phyloP scores from a whole-genome alignment of 345 rosid species.

The Nephelium lappaceum region DNA sequence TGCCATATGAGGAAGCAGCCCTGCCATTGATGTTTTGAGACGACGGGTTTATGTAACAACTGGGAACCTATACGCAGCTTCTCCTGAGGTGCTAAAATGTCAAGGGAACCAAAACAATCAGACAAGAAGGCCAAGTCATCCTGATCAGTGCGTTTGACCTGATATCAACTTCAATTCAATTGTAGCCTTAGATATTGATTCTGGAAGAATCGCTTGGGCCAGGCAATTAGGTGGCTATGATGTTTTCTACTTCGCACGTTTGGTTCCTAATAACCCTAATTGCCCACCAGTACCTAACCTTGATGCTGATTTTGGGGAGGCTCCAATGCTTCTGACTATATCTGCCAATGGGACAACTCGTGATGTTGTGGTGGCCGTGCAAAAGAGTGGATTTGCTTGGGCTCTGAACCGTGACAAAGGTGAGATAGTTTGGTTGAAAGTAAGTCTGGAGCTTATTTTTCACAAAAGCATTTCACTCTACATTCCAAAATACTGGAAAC shows the following conservation, averaged over 20 bases:
- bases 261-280: conserved; percentile 45
- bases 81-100: conserved; percentile 38
- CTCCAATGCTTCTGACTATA: conserved; percentile 39
- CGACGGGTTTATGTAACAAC: conserved; percentile 41
- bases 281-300: conserved; percentile 54
- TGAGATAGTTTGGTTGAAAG: conserved; percentile 26
- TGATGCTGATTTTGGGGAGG: conserved; percentile 62
- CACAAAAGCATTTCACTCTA: neutral
- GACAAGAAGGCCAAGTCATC: conserved; percentile 37
- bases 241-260: conserved; percentile 44
- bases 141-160: conserved; percentile 43
- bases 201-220: conserved; percentile 40
- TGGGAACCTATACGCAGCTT: conserved; percentile 44
- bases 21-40: conserved; percentile 40
- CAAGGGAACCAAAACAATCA: conserved; percentile 44
- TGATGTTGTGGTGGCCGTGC: conserved; percentile 29
- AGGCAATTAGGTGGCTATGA: conserved; percentile 49
- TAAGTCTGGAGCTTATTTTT: conserved; percentile 7
- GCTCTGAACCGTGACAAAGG: conserved; percentile 27
- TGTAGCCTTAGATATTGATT: conserved; percentile 32
- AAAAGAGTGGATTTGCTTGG: conserved; percentile 43
- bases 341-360: conserved; percentile 14
- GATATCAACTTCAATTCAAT: conserved; percentile 39
- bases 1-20: conserved; percentile 57
- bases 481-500: neutral